These are phyloP conservation scores for Globisporangium nagaii DNA, from an alignment of 352 stramenopile genomes.

Conservation along the genomic window DNA sequence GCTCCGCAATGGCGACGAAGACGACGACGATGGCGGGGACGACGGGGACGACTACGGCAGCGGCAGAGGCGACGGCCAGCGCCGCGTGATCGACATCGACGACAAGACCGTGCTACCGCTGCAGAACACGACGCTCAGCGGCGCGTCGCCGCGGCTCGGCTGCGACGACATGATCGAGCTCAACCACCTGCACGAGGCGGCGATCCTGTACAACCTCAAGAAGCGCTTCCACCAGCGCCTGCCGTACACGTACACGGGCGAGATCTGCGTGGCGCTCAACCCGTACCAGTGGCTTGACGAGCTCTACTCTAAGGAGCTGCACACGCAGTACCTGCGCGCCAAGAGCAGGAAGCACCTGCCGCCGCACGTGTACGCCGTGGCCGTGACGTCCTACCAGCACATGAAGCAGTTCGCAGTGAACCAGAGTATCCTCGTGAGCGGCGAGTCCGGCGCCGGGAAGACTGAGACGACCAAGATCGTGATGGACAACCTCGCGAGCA, in stretches of 20 bases:
- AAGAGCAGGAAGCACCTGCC: slow-evolving; percentile 39
- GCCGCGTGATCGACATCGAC: slow-evolving; percentile 28
- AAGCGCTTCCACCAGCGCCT: slow-evolving; percentile 65
- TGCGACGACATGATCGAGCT: slow-evolving; percentile 79
- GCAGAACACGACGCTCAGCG: slow-evolving; percentile 43
- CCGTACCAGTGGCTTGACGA: slow-evolving; percentile 90
- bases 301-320: slow-evolving; percentile 65
- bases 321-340: slow-evolving; percentile 57
- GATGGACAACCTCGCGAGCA: slow-evolving; percentile 81
- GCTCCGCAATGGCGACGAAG: slow-evolving; percentile 22
- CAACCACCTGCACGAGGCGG: slow-evolving; percentile 87
- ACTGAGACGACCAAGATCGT: slow-evolving; percentile 93
- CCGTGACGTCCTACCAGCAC: slow-evolving; percentile 60
- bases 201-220: slow-evolving; percentile 87
- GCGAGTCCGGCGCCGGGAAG: slow-evolving; percentile 88
- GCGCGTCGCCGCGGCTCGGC: slow-evolving; percentile 12
- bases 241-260: slow-evolving; percentile 95
- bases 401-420: slow-evolving; percentile 54
- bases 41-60: no score
- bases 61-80: slow-evolving; percentile 15
- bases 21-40: slow-evolving; percentile 8
- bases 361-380: slow-evolving; percentile 71
- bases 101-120: slow-evolving; percentile 38
- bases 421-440: slow-evolving; percentile 84
- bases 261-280: slow-evolving; percentile 97